Evolutionary conservation across 1,284 basidiomycete species (phyloP), one percentile per base, ranked within the genome.

Genomic region (Ceratobasidium sp.): DNA sequence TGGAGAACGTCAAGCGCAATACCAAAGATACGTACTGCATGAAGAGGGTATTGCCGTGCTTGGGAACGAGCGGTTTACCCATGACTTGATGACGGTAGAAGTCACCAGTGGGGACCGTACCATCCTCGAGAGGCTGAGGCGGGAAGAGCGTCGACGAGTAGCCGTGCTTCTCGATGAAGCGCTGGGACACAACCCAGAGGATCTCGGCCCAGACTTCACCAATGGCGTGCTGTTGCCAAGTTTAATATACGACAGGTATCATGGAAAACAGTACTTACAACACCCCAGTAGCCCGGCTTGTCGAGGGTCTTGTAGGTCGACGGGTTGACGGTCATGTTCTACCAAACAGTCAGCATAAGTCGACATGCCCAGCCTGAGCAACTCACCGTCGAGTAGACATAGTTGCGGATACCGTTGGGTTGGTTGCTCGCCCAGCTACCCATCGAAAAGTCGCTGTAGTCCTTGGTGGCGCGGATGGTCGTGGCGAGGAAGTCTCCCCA

Each of bases 201-300:
- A 97, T 89, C 82, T 97, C 85, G 20, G 95, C 95, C 95, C 95
- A 98, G 70, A 98, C 95, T 80, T 96, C 94, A 70, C 94, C 94
- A 71, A 95, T 91, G 43, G 92, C 91, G 78, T 95, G 93, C 70
- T 75, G 73, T 7, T 34, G 64, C 20, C 27, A 64, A 68, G 34
- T 52, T 34, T 13, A 35, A 53, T 40, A 38, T 54, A 54, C 29
- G 43, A 60, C 40, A 58, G 32, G 45, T 43, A 73, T 17, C 52
- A 47, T 12, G 55, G 27, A 42, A 40, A 17, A 38, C 7, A 8
- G 1, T 15, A 70, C 73, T 42, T 29, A 72, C 69, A 68, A 94
- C 92, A 65, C 91, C 91, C 89, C 91, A 95, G 82, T 94, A 95
- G 20, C 91, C 91, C 8, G 92, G 90, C 79, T 91, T 91, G 83